phyloP scores from a whole-genome alignment of 352 stramenopile genomes.

The Globisporangium takayamanum region DNA sequence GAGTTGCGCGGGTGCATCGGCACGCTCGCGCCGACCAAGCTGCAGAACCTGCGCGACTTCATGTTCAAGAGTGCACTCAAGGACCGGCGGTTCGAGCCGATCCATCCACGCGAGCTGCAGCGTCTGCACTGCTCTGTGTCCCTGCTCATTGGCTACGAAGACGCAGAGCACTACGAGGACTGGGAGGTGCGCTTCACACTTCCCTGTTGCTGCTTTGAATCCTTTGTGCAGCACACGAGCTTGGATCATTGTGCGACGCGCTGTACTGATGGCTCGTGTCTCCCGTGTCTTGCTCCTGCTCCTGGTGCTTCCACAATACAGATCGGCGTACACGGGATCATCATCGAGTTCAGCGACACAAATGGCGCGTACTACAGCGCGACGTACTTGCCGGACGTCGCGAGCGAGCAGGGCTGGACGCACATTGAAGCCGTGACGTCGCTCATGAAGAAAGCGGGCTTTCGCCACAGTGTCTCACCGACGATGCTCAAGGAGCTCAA shows the following conservation, averaged over 20 bases:
- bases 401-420: conserved; percentile 65
- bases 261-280: not conserved
- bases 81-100: conserved; percentile 73
- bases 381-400: conserved; percentile 76
- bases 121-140: conserved; percentile 73
- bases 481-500: conserved; percentile 57
- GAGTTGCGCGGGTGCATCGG: conserved; percentile 73
- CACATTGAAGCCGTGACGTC: conserved; percentile 69
- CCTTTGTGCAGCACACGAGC: not conserved
- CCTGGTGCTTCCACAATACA: conserved; percentile 3
- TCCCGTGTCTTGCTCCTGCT: not conserved
- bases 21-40: conserved; percentile 54
- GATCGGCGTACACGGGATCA: conserved; percentile 72
- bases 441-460: conserved; percentile 76
- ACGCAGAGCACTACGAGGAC: conserved; percentile 67
- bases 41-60: conserved; percentile 71
- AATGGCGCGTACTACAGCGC: conserved; percentile 48
- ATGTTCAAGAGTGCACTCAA: conserved; percentile 79
- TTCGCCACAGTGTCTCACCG: conserved; percentile 44
- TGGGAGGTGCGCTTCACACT: conserved; percentile 46
- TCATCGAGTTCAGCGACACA: conserved; percentile 68
- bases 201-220: not conserved
- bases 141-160: conserved; percentile 76
- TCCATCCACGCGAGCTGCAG: conserved; percentile 55
- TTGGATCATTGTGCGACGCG: not conserved